These are phyloP conservation scores for Pisolithus albus DNA, from an alignment of 768 basidiomycete species.

Conservation along the genomic window DNA sequence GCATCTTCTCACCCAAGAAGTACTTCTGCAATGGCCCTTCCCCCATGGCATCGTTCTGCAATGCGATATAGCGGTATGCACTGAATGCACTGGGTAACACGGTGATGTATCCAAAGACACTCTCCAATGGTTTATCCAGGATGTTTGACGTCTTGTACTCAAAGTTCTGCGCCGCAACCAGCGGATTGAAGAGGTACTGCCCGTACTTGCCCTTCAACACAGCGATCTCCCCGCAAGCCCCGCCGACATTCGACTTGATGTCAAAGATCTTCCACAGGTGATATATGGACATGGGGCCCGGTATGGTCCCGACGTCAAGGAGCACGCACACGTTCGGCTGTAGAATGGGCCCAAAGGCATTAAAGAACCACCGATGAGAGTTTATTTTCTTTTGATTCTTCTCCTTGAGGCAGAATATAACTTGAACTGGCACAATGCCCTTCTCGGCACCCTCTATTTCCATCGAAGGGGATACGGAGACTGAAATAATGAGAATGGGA, in stretches of 20 bases:
- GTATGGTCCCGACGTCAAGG: conserved; percentile 82
- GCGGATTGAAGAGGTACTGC: conserved; percentile 71
- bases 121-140: conserved; percentile 85
- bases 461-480: conserved; percentile 74
- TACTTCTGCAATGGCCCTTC: conserved; percentile 92
- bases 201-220: conserved; percentile 84
- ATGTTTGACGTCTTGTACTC: conserved; percentile 95
- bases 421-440: conserved; percentile 81
- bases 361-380: conserved; percentile 94
- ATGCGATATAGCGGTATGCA: conserved; percentile 84
- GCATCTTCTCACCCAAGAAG: conserved; percentile 95
- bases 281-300: conserved; percentile 83
- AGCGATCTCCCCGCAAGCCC: conserved; percentile 93
- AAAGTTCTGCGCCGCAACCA: conserved; percentile 89
- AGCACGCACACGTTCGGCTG: conserved; percentile 89
- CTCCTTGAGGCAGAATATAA: conserved; percentile 90
- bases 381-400: conserved; percentile 97
- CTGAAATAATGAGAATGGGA: conserved; percentile 30
- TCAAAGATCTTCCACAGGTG: conserved; percentile 95
- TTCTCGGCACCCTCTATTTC: conserved; percentile 76
- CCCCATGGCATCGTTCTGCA: conserved; percentile 78
- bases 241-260: conserved; percentile 84
- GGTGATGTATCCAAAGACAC: conserved; percentile 89
- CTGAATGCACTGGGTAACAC: conserved; percentile 92
- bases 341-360: conserved; percentile 76